Conservation (phyloP, 1,284 basidiomycete species). For the Ganoderma meredithae region DNA sequence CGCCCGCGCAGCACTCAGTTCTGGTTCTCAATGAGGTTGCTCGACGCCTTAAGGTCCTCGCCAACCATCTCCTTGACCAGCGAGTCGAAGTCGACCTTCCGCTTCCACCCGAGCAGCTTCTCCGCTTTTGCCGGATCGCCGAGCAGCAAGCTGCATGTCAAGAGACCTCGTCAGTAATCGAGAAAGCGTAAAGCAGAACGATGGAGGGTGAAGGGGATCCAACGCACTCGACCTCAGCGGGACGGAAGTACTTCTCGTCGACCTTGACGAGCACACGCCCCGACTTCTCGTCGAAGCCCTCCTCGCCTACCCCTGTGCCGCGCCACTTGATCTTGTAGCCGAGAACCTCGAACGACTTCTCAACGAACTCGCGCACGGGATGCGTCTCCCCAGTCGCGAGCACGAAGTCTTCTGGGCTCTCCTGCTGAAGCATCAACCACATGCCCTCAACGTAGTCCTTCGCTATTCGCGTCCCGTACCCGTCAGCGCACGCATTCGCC, state of each 20-base stretch:
- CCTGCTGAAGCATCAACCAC: slow-evolving; percentile 94
- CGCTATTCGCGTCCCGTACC: slow-evolving; percentile 52
- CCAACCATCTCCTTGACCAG: slow-evolving; percentile 91
- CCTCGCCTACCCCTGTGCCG: slow-evolving; percentile 75
- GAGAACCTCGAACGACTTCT: slow-evolving; percentile 80
- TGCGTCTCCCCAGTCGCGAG: slow-evolving; percentile 94
- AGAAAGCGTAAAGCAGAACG: background rate
- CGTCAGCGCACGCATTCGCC: background rate
- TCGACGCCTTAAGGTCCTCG: slow-evolving; percentile 75
- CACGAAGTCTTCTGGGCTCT: slow-evolving; percentile 83
- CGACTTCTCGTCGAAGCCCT: slow-evolving; percentile 73
- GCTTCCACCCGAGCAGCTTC: slow-evolving; percentile 84
- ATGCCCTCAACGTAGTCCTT: slow-evolving; percentile 92
- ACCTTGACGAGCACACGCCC: slow-evolving; percentile 80
- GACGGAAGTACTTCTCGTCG: slow-evolving; percentile 85
- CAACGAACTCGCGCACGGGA: slow-evolving; percentile 88
- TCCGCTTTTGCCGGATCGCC: slow-evolving; percentile 90
- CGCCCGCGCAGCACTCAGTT: slow-evolving; percentile 53
- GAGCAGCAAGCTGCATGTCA: slow-evolving; percentile 66
- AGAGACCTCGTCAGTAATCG: background rate
- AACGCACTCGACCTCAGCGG: slow-evolving; percentile 90
- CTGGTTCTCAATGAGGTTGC: slow-evolving; percentile 80
- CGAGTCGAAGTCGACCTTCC: slow-evolving; percentile 79
- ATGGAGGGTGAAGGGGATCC: background rate
- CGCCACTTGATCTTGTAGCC: slow-evolving; percentile 81